Conservation (phyloP, 2,329 filamentous ascomycete genomes). For the Fusarium poae region DNA sequence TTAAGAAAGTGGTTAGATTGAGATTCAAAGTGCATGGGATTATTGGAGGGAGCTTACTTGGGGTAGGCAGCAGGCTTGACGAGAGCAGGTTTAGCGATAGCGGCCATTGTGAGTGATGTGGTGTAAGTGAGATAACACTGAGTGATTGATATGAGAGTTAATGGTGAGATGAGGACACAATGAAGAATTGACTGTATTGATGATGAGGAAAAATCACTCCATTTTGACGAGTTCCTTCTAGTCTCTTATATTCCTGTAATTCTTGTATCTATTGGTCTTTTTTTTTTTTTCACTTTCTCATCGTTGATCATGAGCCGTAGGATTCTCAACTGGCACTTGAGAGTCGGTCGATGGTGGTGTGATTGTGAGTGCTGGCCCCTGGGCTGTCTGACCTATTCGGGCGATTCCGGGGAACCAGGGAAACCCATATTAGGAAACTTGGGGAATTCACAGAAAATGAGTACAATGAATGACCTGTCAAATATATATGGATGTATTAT, state of each 20-base stretch:
- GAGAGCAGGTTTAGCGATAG: slow-evolving; percentile 22
- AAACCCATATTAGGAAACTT: slow-evolving; percentile 18
- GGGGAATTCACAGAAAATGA: slow-evolving; percentile 1
- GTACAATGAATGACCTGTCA: neutral
- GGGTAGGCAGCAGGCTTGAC: slow-evolving; percentile 31
- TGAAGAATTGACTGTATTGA: slow-evolving; percentile 12
- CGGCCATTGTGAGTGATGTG: slow-evolving; percentile 36
- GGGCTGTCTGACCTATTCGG: slow-evolving; percentile 44
- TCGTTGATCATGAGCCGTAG: slow-evolving; percentile 27
- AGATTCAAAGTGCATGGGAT: neutral
- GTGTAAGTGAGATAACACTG: slow-evolving; percentile 24
- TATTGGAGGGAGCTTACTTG: slow-evolving; percentile 26
- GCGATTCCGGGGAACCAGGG: slow-evolving; percentile 38
- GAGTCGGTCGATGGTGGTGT: slow-evolving; percentile 45
- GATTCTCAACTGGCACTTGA: slow-evolving; percentile 26
- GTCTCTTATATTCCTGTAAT: slow-evolving; percentile 33
- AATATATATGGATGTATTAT: neutral
- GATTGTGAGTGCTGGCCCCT: slow-evolving; percentile 36
- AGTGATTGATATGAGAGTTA: neutral
- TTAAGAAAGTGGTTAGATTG: slow-evolving; percentile 3
- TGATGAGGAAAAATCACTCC: slow-evolving; percentile 31
- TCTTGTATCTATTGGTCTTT: neutral
- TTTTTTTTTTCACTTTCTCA: neutral
- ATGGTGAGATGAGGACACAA: slow-evolving; percentile 8
- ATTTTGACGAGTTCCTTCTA: slow-evolving; percentile 19